These are phyloP conservation scores for Fusarium sp. DNA, from an alignment of 2,329 filamentous ascomycete species.

Conservation along the genomic window DNA sequence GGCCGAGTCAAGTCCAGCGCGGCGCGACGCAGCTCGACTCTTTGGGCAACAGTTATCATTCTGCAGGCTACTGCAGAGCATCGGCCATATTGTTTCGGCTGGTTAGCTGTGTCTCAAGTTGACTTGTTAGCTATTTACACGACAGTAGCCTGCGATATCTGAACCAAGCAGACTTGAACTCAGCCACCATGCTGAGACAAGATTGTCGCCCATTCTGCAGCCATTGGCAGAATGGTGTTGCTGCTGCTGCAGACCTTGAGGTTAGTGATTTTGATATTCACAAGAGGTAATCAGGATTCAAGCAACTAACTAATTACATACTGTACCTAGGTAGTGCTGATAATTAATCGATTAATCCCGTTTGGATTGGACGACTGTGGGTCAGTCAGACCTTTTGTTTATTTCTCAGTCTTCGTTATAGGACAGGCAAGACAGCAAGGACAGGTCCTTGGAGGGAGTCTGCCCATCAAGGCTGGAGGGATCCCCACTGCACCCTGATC, in stretches of 20 bases:
- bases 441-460: constrained; percentile 33
- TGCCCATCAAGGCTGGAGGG: constrained; percentile 28
- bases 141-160: constrained; percentile 15
- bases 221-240: constrained; percentile 12
- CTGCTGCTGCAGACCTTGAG: constrained; percentile 10
- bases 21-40: constrained; percentile 46
- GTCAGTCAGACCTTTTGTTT: constrained; percentile 34
- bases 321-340: constrained; percentile 8
- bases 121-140: constrained; percentile 27
- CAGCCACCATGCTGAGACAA: constrained; percentile 26
- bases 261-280: constrained; percentile 11
- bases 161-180: constrained; percentile 18
- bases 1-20: constrained; percentile 38
- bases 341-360: constrained; percentile 25
- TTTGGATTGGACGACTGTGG: constrained; percentile 31
- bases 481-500: constrained; percentile 40
- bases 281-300: constrained; percentile 10
- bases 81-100: constrained; percentile 31
- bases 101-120: constrained; percentile 22
- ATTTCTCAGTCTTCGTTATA: constrained; percentile 22
- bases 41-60: constrained; percentile 42
- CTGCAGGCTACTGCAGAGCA: constrained; percentile 39
- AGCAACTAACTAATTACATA: neutral
- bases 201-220: constrained; percentile 24
- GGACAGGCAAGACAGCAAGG: neutral